These are phyloP conservation scores for Aquilaria agallochum DNA, from an alignment of 441 rosid genomes.

Conservation along the genomic window DNA sequence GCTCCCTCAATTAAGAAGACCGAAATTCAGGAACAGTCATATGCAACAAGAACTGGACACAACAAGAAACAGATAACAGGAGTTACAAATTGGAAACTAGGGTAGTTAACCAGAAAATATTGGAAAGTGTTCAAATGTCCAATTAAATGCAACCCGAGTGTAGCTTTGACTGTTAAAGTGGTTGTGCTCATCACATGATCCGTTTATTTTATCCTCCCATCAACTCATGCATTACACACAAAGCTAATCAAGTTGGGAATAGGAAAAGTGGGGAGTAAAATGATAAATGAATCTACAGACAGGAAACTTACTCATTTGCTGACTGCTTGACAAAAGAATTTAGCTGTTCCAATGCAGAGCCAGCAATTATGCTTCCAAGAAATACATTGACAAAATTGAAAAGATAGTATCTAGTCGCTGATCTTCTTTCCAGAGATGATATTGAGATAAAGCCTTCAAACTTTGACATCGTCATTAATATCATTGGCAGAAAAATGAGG, in stretches of 20 bases:
- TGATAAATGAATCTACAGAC: neutral
- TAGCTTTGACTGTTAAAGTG: too few species aligned
- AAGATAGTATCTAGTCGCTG: conserved; percentile 75
- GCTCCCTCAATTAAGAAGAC: neutral
- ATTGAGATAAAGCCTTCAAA: conserved; percentile 75
- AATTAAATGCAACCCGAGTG: too few species aligned
- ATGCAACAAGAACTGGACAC: neutral
- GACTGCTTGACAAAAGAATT: conserved; percentile 55
- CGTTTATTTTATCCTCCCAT: too few species aligned
- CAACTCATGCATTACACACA: too few species aligned
- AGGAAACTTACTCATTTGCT: conserved; percentile 46
- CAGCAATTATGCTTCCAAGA: conserved; percentile 62
- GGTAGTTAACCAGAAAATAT: too few species aligned
- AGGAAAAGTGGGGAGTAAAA: neutral
- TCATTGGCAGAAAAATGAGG: conserved; percentile 77
- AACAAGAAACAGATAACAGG: neutral
- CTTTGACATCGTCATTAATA: conserved; percentile 87
- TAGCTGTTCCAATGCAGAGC: conserved; percentile 83
- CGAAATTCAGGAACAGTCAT: neutral
- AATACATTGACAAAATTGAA: conserved; percentile 80
- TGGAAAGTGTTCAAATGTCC: too few species aligned
- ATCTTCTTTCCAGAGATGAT: conserved; percentile 75
- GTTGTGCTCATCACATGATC: too few species aligned
- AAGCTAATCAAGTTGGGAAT: too few species aligned
- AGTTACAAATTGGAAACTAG: too few species aligned